Evolutionary conservation across 805 yeast genomes (phyloP), one percentile per base, ranked within the genome.

Genomic region (Pichia californica): DNA sequence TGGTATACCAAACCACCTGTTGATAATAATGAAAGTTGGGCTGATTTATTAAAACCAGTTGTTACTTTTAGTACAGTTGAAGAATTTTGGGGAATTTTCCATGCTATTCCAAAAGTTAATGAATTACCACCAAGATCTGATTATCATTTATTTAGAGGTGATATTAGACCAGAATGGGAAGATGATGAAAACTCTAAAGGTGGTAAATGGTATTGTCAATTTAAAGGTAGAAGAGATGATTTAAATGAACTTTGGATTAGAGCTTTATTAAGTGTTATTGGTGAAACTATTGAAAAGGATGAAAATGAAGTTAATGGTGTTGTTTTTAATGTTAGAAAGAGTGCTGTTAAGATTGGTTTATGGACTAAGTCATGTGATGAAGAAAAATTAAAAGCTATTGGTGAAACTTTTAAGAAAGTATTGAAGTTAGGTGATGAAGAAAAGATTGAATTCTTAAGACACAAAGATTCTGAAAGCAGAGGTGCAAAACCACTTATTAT

Each of bases 91-190:
- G 99, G 98, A 21, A 83, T 91, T 53, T 85, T 79, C 73, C 89
- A 93, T 67, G 84, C 94, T 34, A 82, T 93, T 56, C 98, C 98
- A 53, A 80, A 79, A 56, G 96, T 95, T 40, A 78, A 79, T 50
- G 96, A 88, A 62, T 75, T 93, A 62, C 98, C 98, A 55, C 61
- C 83, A 58, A 86, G 82, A 67, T 85, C 96, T 11, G 98, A 93
- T 68, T 91, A 91, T 70, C 95, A 93, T 64, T 78, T 91, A 59
- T 93, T 93, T 74, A 84, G 91, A 70, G 85, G 83, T 62, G 95
- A 88, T 46, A 80, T 93, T 58, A 83, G 87, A 66, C 99, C 99
- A 44, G 98, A 93, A 74, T 93, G 99, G 99, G 99, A 93, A 74
- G 98, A 93, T 66, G 73, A 70, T 43, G 77, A 79, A 52, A 93